Base-by-base conservation (phyloP, 2,329 filamentous ascomycete genomes). In the Ceratocystis papillata region DNA sequence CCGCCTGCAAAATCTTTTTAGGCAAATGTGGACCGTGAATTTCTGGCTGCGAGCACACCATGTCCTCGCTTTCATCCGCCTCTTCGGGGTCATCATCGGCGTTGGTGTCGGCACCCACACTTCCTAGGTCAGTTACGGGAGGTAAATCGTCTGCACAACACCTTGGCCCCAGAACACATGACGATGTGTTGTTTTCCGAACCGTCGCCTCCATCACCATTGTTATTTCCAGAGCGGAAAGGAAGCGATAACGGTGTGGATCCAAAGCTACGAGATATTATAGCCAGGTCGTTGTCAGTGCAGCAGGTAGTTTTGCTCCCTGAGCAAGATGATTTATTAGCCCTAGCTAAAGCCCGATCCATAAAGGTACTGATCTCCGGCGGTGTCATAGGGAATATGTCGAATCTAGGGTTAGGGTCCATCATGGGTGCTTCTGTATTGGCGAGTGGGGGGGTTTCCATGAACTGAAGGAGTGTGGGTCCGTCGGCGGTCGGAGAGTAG, bases 91-190 rank as follows among this genome's bases (percentile, higher is more conserved):
- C 53, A n/a, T 62, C 59, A 15, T 48, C 28, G 5, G 12, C 53
- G 3, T 30, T 17, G 17, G 28, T 25, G 8, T 59, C 53, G 7
- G 22, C 53, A 6, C 53, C 28, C 28, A 30, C 25, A 33, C 53
- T 59, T 15, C 15, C 53, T n/a, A 30, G 5, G 15, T 17, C 25
- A 20, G 30, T 15, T 20, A 64, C 53, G 5, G 55, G 55, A 20
- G 64, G 67, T 22, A 68, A 55, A 25, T 66, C 67, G 17, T 66
- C 64, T 5, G 64, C 53, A 46, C 67, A 68, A n/a, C 67, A 68
- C 6, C 64, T 41, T 22, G 67, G 61, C 2, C 67, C 67, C 7
- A 68, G 67, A 12, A 68, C 46, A 62, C 67, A 68, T 10, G 63
- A 64, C 25, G 48, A 48, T 22, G 33, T 5, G 5, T 46, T 44